phyloP scores from a whole-genome alignment of 2,329 filamentous ascomycete genomes.

The Orbilia oligospora region DNA sequence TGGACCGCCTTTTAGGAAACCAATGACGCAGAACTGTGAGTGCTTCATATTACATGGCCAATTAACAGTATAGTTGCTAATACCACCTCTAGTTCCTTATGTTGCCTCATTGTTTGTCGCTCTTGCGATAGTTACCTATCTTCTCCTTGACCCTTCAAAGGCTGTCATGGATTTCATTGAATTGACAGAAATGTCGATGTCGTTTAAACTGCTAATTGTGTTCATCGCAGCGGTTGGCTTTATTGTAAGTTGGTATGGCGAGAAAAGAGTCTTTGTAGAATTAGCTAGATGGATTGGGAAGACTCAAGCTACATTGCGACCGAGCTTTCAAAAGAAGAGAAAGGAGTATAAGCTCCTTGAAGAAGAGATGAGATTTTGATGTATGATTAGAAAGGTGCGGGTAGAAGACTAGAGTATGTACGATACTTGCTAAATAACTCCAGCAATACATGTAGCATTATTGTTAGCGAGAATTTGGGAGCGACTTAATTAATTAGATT shows the following conservation, averaged over 20 bases:
- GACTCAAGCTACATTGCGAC: slow-evolving; percentile 72
- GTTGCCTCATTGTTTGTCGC: slow-evolving; percentile 80
- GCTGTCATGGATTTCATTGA: slow-evolving; percentile 85
- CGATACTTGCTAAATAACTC: background rate
- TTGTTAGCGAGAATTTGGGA: slow-evolving; percentile 3
- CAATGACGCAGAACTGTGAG: slow-evolving; percentile 83
- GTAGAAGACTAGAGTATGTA: background rate
- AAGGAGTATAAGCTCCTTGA: slow-evolving; percentile 89
- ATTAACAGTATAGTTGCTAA: slow-evolving; percentile 36
- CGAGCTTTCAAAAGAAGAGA: slow-evolving; percentile 78
- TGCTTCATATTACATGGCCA: slow-evolving; percentile 49
- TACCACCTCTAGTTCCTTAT: slow-evolving; percentile 77
- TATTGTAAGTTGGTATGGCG: slow-evolving; percentile 77
- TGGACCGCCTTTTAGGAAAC: slow-evolving; percentile 89
- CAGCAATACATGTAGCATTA: slow-evolving; percentile 11
- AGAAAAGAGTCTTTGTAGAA: slow-evolving; percentile 78
- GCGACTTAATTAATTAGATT: no score
- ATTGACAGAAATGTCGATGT: slow-evolving; percentile 80
- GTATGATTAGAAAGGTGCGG: background rate
- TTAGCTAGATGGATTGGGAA: slow-evolving; percentile 78
- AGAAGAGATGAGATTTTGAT: slow-evolving; percentile 74
- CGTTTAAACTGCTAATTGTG: slow-evolving; percentile 82
- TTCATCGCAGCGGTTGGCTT: slow-evolving; percentile 80
- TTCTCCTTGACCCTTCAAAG: slow-evolving; percentile 81
- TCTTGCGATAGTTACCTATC: slow-evolving; percentile 79